phyloP scores from a whole-genome alignment of 441 rosid species.

The Pelargonium cotyledonis region DNA sequence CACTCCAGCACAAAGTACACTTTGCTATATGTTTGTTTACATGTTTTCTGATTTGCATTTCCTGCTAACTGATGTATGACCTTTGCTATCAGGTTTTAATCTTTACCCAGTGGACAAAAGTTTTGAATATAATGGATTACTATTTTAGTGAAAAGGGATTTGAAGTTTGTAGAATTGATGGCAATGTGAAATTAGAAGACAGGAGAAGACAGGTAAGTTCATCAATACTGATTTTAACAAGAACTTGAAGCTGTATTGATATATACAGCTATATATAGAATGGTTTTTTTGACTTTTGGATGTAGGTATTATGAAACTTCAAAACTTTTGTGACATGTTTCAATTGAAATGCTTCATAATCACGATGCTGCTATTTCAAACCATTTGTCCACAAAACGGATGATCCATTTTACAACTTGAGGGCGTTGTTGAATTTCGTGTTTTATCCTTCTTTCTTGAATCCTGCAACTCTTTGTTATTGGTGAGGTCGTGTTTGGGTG shows the following conservation, averaged over 20 bases:
- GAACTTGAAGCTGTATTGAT: neutral
- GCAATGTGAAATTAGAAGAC: conserved; percentile 64
- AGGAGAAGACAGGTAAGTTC: conserved; percentile 76
- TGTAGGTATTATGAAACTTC: neutral
- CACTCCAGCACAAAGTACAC: conserved; percentile 71
- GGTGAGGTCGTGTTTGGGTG: neutral
- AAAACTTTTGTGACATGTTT: too few relatives aligned
- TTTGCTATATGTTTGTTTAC: conserved; percentile 5
- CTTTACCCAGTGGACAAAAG: conserved; percentile 83
- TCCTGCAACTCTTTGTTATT: neutral
- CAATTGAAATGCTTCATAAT: too few relatives aligned
- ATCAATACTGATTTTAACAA: neutral
- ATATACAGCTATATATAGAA: neutral
- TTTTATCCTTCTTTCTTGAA: neutral
- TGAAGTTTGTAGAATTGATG: conserved; percentile 92
- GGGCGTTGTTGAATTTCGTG: too few relatives aligned
- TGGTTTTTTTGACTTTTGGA: neutral
- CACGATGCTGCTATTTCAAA: too few relatives aligned
- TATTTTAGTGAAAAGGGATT: conserved; percentile 89
- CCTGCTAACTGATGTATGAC: conserved; percentile 19
- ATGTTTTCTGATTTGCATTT: conserved; percentile 20
- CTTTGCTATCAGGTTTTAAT: conserved; percentile 59
- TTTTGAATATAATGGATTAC: conserved; percentile 89
- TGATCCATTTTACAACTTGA: too few relatives aligned
- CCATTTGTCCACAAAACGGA: too few relatives aligned